A percentile compares a stretch with the other conserved stretches of the same genome.
These are phyloP conservation scores for Meredithiella fracta DNA, from an alignment of 2,329 filamentous ascomycete genomes.

Conservation along the genomic window DNA sequence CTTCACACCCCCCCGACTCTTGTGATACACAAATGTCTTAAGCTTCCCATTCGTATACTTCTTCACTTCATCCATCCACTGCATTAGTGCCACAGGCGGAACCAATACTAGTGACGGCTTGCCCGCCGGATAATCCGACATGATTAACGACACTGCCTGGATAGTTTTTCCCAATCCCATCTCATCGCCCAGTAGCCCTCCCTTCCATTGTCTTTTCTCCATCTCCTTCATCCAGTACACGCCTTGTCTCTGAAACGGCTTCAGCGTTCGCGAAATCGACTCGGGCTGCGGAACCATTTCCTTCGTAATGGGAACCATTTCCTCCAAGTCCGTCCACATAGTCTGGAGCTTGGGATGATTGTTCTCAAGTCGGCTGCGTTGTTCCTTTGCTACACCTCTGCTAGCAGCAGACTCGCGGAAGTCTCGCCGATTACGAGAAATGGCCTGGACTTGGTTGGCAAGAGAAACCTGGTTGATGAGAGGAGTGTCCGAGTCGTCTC, in stretches of 20 bases:
- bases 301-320: slow-evolving; percentile 47
- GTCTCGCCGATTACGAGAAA: background rate
- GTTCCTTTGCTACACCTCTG: background rate
- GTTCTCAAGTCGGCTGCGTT: slow-evolving; percentile 15
- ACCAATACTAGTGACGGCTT: slow-evolving; percentile 75
- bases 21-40: slow-evolving; percentile 81
- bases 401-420: background rate
- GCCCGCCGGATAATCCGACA: slow-evolving; percentile 85
- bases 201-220: slow-evolving; percentile 71
- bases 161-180: slow-evolving; percentile 99
- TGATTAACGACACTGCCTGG: slow-evolving; percentile 90
- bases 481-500: background rate
- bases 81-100: slow-evolving; percentile 85
- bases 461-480: background rate
- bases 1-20: slow-evolving; percentile 71
- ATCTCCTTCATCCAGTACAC: slow-evolving; percentile 88
- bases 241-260: slow-evolving; percentile 86
- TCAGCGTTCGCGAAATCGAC: slow-evolving; percentile 67
- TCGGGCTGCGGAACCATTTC: slow-evolving; percentile 35
- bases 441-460: background rate
- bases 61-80: slow-evolving; percentile 74
- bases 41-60: slow-evolving; percentile 74
- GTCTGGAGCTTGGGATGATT: slow-evolving; percentile 63
- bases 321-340: slow-evolving; percentile 70
- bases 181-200: slow-evolving; percentile 84